Percentiles rank a stretch among this genome's conserved stretches.
Conservation (phyloP, 2,329 filamentous ascomycete species). For the Cladosporium austrohemisphaericum region DNA sequence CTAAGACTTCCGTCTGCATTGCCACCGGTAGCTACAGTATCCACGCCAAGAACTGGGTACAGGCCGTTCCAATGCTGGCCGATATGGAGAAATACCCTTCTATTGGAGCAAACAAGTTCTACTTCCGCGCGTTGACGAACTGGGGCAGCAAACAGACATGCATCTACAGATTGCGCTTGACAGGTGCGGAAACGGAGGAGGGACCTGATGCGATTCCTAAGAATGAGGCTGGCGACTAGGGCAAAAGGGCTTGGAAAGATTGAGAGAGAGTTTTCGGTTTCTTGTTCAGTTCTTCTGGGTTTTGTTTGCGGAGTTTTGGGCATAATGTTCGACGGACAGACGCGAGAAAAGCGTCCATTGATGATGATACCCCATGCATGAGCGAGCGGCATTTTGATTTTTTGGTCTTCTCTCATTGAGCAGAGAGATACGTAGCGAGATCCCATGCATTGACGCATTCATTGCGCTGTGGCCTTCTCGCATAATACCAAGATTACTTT, state of each 20-base stretch:
- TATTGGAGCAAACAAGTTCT: slow-evolving; percentile 24
- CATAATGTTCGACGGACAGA: not conserved
- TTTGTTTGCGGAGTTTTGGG: no score
- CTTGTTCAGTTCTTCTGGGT: no score
- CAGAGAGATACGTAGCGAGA: no score
- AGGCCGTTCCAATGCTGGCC: slow-evolving; percentile 38
- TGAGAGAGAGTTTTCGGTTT: no score
- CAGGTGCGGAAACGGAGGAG: slow-evolving; percentile 29
- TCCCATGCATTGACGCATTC: no score
- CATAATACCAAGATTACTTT: no score
- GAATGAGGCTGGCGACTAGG: no score
- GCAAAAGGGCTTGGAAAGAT: no score
- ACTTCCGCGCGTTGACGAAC: slow-evolving; percentile 41
- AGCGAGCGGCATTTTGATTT: slow-evolving; percentile 1
- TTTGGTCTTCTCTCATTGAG: not conserved
- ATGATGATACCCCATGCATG: slow-evolving; percentile 7
- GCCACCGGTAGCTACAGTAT: slow-evolving; percentile 41
- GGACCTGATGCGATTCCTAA: no score
- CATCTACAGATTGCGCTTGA: slow-evolving; percentile 44
- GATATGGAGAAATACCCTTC: slow-evolving; percentile 15
- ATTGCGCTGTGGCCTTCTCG: no score
- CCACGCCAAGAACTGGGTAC: slow-evolving; percentile 38
- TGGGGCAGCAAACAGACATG: slow-evolving; percentile 46
- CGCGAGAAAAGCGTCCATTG: not conserved
- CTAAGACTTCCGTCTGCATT: slow-evolving; percentile 37